A percentile compares a stretch with the other conserved stretches of the same genome.
phyloP scores from a whole-genome alignment of 306 rosid genomes.

The Coriaria nepalensis region DNA sequence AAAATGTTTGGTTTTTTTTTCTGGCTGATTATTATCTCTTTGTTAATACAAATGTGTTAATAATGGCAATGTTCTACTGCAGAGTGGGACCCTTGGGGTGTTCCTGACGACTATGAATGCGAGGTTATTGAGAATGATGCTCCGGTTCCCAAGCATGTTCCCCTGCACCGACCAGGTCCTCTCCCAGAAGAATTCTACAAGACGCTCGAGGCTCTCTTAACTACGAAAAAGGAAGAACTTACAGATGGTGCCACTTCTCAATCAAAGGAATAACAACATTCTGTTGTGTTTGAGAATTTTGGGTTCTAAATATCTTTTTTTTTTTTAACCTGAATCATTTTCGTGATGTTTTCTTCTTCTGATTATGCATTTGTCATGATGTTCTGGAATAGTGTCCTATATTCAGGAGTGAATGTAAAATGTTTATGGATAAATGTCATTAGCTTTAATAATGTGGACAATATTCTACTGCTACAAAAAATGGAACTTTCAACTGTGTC shows the following conservation, averaged over 20 bases:
- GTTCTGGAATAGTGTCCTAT: slow-evolving; percentile 9
- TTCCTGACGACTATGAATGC: slow-evolving; percentile 66
- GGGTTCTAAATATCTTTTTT: slow-evolving; percentile 14
- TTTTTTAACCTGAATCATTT: neutral
- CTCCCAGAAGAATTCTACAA: slow-evolving; percentile 61
- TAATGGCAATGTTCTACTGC: slow-evolving; percentile 23
- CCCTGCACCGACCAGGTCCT: slow-evolving; percentile 70
- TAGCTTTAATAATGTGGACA: slow-evolving; percentile 20
- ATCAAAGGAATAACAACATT: slow-evolving; percentile 27
- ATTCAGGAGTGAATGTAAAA: slow-evolving; percentile 19
- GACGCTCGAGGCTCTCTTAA: slow-evolving; percentile 34
- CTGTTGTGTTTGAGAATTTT: slow-evolving; percentile 15
- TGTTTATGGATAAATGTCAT: slow-evolving; percentile 6
- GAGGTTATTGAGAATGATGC: slow-evolving; percentile 85
- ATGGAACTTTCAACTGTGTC: too few species aligned
- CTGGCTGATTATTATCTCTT: neutral
- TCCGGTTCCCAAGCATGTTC: slow-evolving; percentile 80
- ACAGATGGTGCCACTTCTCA: slow-evolving; percentile 27
- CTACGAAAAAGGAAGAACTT: slow-evolving; percentile 22
- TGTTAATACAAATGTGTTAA: slow-evolving; percentile 3
- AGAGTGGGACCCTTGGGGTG: slow-evolving; percentile 97
- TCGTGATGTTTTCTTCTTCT: slow-evolving; percentile 7
- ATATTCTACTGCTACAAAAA: neutral
- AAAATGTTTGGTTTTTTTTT: too few species aligned
- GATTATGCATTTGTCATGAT: slow-evolving; percentile 1